Percentiles rank a stretch among this genome's conserved stretches.
Conservation (phyloP, 768 basidiomycete genomes). For the Tulasnella calospora region DNA sequence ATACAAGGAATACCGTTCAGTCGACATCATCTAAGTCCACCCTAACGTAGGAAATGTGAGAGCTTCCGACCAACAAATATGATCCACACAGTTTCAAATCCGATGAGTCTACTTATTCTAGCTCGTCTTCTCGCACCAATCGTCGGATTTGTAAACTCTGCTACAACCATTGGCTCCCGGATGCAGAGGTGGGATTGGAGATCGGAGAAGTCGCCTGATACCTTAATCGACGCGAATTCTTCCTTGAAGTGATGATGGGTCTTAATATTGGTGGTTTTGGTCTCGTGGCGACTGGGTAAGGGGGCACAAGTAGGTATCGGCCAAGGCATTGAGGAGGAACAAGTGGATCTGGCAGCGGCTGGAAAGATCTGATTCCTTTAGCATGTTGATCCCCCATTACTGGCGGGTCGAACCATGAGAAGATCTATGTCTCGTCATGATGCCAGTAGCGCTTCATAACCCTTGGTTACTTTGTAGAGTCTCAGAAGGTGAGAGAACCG, state of each 20-base stretch:
- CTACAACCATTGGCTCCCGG: conserved; percentile 34
- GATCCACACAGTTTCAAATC: conserved; percentile 30
- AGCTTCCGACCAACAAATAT: conserved; percentile 34
- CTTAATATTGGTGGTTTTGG: background rate
- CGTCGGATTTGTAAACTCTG: conserved; percentile 36
- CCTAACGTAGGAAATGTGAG: background rate
- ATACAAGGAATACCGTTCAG: background rate
- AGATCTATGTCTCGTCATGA: too few species aligned
- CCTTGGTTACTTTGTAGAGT: too few species aligned
- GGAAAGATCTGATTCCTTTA: too few species aligned
- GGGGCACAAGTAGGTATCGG: background rate
- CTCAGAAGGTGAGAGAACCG: too few species aligned
- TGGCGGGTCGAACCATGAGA: too few species aligned
- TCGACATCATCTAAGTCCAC: background rate
- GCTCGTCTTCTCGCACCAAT: background rate
- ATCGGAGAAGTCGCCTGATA: conserved; percentile 36
- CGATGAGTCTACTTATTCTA: background rate
- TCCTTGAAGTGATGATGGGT: background rate
- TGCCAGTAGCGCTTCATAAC: too few species aligned
- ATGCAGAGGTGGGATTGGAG: conserved; percentile 46
- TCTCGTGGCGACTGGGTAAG: background rate
- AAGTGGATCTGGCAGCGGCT: too few species aligned
- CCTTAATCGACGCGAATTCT: conserved; percentile 7
- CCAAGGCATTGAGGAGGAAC: too few species aligned
- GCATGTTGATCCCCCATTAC: too few species aligned